phyloP scores from a whole-genome alignment of 225 moss, liverwort and hornwort species.

The Bryum argenteum region DNA sequence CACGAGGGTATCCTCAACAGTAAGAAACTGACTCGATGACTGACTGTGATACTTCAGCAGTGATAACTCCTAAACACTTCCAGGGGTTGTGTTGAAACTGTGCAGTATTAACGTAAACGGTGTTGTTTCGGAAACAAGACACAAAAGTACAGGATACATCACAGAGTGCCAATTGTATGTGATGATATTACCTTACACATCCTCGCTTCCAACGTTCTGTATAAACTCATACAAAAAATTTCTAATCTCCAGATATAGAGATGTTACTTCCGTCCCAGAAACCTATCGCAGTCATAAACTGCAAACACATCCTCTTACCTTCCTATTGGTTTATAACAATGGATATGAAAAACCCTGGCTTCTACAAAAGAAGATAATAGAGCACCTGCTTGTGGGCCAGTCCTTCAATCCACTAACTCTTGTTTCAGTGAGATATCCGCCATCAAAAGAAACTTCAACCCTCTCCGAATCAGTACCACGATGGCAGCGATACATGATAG shows the following conservation, averaged over 20 bases:
- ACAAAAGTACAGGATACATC: too few relatives aligned
- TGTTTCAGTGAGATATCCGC: slow-evolving; percentile 8
- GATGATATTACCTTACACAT: neutral
- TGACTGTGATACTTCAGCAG: too few relatives aligned
- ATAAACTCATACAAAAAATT: neutral
- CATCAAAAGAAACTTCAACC: slow-evolving; percentile 1
- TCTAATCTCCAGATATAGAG: neutral
- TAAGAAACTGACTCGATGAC: too few relatives aligned
- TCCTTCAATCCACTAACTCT: slow-evolving; percentile 3
- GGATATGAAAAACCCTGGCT: neutral
- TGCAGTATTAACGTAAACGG: too few relatives aligned
- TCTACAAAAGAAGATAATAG: neutral
- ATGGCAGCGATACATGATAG: neutral
- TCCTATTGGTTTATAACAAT: neutral
- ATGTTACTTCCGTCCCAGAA: neutral
- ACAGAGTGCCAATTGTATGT: neutral
- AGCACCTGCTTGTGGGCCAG: slow-evolving; percentile 10
- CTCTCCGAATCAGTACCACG: neutral
- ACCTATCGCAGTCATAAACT: slow-evolving; percentile 2
- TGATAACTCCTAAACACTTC: too few relatives aligned
- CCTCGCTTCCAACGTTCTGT: neutral
- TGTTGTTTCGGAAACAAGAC: too few relatives aligned
- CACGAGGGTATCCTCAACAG: too few relatives aligned
- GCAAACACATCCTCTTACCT: neutral
- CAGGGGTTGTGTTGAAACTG: too few relatives aligned